phyloP scores from a whole-genome alignment of 345 rosid species.

The Citrus unshiu region DNA sequence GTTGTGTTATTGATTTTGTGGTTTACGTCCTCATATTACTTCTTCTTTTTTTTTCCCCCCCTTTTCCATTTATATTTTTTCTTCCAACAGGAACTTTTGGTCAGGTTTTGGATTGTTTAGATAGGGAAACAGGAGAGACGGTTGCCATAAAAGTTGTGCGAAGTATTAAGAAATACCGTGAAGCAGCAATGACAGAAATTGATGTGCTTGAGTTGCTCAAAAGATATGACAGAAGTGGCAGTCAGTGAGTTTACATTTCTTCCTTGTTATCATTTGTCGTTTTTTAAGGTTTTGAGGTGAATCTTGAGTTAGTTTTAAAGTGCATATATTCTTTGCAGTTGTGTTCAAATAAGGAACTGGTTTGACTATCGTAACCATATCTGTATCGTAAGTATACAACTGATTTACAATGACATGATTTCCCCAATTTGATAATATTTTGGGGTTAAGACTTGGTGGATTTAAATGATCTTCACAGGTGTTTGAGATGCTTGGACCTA shows the following conservation, averaged over 20 bases:
- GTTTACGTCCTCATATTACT: neutral
- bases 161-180: slow-evolving; percentile 58
- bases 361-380: slow-evolving; percentile 68
- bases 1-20: neutral
- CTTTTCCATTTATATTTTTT: slow-evolving; percentile 1
- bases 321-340: slow-evolving; percentile 44
- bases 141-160: slow-evolving; percentile 74
- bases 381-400: slow-evolving; percentile 55
- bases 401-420: slow-evolving; percentile 14
- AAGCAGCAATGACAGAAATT: slow-evolving; percentile 67
- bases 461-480: slow-evolving; percentile 55
- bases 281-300: slow-evolving; percentile 4
- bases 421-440: slow-evolving; percentile 15
- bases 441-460: slow-evolving; percentile 31
- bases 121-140: slow-evolving; percentile 54
- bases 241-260: slow-evolving; percentile 36
- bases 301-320: slow-evolving; percentile 19
- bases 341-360: slow-evolving; percentile 60
- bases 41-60: neutral
- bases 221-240: slow-evolving; percentile 47
- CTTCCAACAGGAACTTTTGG: slow-evolving; percentile 61
- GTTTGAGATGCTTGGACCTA: slow-evolving; percentile 85
- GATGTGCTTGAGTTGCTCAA: slow-evolving; percentile 60
- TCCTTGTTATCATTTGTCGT: neutral
- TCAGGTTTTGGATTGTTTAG: slow-evolving; percentile 79